Evolutionary conservation across 2,329 filamentous ascomycete genomes (phyloP).

Genomic region (Colletotrichum sp.): DNA sequence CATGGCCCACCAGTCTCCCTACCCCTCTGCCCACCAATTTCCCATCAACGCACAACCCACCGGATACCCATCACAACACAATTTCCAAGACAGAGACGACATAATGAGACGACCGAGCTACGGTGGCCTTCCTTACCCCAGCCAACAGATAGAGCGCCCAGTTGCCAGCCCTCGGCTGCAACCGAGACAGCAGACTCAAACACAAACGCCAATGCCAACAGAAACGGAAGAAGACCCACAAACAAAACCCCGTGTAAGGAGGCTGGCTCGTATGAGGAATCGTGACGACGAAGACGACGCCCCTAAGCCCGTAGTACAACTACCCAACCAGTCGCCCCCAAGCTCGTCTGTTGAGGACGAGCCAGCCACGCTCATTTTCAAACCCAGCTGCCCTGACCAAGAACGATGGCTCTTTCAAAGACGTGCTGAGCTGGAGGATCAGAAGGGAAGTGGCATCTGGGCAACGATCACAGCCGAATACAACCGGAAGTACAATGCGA

Average conservation of each 20-base stretch:
- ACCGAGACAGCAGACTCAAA: not conserved
- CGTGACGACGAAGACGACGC: not conserved
- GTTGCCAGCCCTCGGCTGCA: not conserved
- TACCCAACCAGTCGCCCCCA: not conserved
- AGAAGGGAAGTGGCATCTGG: conserved; percentile 65
- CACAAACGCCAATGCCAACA: not conserved
- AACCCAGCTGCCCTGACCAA: conserved; percentile 50
- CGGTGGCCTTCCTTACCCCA: not conserved
- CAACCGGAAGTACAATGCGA: conserved; percentile 35
- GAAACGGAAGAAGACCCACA: not conserved
- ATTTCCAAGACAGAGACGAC: not conserved
- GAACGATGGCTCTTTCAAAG: conserved; percentile 55
- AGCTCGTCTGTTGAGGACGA: not conserved
- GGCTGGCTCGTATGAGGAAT: not conserved
- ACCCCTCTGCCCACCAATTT: not conserved
- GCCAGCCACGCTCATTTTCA: conserved; percentile 41
- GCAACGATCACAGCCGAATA: conserved; percentile 55
- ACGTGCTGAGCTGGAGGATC: conserved; percentile 43
- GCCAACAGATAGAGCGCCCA: conserved; percentile 7
- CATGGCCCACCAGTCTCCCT: not conserved
- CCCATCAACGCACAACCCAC: not conserved
- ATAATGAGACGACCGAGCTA: not conserved
- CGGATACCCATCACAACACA: not conserved
- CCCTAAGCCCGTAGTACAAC: not conserved
- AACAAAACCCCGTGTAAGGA: not conserved